Base-by-base conservation (phyloP, 257 asterid species). In the Solanum tarijense region DNA sequence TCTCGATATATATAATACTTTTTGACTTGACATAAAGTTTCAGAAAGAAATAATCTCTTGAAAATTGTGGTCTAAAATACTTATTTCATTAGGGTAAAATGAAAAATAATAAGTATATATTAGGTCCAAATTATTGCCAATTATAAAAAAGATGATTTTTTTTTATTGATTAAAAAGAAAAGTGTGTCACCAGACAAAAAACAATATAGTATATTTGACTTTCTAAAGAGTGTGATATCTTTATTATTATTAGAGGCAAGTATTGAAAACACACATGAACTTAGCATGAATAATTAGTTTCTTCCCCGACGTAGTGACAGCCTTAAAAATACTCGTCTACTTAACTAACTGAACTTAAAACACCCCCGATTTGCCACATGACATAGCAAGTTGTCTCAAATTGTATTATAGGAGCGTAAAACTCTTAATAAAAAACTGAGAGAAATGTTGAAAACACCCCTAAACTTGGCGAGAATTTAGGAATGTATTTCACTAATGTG, bases 281-380 rank as follows among this genome's bases (percentile, higher is more conserved):
- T 6, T 6, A 55, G 1, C n/a, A 55, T 55, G 62, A 18, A 18
- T 55, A 6, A 9, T 55, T 55, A 55, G 62, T 55, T 55, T 52
- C 23, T 5, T 52, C 3, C 21, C 1, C 1, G 1, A 52, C 0
- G 1, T 55, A 55, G 18, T 55, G n/a, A 18, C 4, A 6, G 9
- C 0, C n/a, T 55, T 55, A 18, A 55, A 18, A 18, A 52, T 6
- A 52, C 10, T 6, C 9, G 0, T 52, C 9, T 52, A 52, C 4
- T 52, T 52, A 18, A 6, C 9, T 52, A 52, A 52, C 0, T 52
- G 4, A 16, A 52, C 23, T 6, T 52, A 18, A 52, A 55, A 55
- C 4, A 55, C 62, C 9, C 62, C 7, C 0, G 10, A 0, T 18
- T 4, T 18, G 10, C 0, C n/a, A 55, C n/a, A 55, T 2, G 10